Conservation (phyloP, 1,284 basidiomycete genomes). For the Trametes pubescens region DNA sequence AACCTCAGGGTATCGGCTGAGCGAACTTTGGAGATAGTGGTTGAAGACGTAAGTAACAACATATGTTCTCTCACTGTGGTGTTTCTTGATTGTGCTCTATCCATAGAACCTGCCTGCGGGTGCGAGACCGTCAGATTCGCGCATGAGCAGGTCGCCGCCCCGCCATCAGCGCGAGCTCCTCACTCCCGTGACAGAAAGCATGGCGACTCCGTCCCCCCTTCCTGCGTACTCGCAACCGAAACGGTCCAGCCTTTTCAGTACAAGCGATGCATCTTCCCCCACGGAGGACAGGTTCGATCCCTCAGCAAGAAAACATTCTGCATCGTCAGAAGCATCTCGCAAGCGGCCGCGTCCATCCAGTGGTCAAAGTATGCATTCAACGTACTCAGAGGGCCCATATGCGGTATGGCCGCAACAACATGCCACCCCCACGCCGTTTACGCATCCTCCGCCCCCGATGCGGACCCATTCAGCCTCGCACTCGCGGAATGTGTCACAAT, state of each 20-base stretch:
- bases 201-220: conserved; percentile 24
- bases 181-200: conserved; percentile 32
- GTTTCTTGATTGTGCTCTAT: background rate
- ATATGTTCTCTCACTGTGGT: background rate
- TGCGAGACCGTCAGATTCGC: conserved; percentile 1
- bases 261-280: conserved; percentile 17
- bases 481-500: conserved; percentile 21
- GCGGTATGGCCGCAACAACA: conserved; percentile 1
- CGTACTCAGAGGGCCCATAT: conserved; percentile 10
- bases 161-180: conserved; percentile 24
- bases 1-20: conserved; percentile 45
- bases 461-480: conserved; percentile 8
- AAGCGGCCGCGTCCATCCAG: conserved; percentile 28
- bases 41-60: conserved; percentile 42
- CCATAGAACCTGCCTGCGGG: conserved; percentile 20
- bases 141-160: conserved; percentile 18
- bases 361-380: conserved; percentile 24
- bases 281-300: conserved; percentile 16
- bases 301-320: background rate
- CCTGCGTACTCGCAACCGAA: conserved; percentile 17
- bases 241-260: conserved; percentile 28
- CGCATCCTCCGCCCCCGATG: conserved; percentile 7
- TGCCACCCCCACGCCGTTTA: conserved; percentile 9
- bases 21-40: conserved; percentile 44
- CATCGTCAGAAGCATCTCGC: conserved; percentile 5